Evolutionary conservation across 192 early-diverging fungal genomes (phyloP).

Genomic region (Entomortierella parvispora): DNA sequence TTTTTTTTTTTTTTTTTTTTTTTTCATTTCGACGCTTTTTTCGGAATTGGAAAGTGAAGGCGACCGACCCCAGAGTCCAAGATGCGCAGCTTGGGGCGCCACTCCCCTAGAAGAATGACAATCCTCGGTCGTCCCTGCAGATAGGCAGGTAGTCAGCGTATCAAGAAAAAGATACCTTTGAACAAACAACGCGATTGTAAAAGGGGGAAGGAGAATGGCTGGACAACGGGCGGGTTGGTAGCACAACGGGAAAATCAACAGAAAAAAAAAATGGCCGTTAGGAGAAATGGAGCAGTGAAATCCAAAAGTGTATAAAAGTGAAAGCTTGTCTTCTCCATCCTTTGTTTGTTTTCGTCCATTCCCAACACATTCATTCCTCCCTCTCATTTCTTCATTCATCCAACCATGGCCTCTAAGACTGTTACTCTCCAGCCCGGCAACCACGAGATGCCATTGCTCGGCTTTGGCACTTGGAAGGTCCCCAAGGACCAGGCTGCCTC

Average conservation of each 20-base stretch:
- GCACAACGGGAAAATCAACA: background rate
- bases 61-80: too few species aligned
- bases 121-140: too few species aligned
- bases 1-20: too few species aligned
- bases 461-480: conserved; percentile 66
- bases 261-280: background rate
- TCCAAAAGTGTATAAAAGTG: too few species aligned
- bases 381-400: conserved; percentile 18
- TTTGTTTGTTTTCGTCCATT: conserved; percentile 14
- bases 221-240: background rate
- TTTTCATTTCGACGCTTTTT: too few species aligned
- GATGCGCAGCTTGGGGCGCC: too few species aligned
- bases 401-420: conserved; percentile 35
- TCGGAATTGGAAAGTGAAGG: too few species aligned
- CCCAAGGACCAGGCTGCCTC: conserved; percentile 51
- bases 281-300: conserved; percentile 1
- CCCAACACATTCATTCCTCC: conserved; percentile 7
- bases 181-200: too few species aligned
- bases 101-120: too few species aligned
- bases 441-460: conserved; percentile 64
- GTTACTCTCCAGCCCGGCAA: conserved; percentile 58
- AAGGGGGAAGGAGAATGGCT: too few species aligned
- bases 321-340: conserved; percentile 12
- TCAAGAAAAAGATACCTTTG: too few species aligned
- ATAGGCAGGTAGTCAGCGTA: too few species aligned